These are phyloP conservation scores for Puccinia sorghi DNA, from an alignment of 1,284 basidiomycete genomes.

Conservation along the genomic window DNA sequence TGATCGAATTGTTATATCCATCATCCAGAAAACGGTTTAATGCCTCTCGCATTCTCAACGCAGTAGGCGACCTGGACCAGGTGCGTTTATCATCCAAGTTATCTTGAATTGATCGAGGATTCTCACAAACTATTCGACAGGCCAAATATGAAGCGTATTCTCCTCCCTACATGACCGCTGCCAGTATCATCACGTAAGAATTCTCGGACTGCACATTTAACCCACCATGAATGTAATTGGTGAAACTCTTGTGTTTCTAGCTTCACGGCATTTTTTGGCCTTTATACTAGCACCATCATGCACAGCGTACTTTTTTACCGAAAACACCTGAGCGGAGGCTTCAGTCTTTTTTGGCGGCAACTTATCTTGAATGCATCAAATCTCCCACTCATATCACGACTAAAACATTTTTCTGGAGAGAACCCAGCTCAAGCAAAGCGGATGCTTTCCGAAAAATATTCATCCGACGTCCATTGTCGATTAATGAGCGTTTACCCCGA, in stretches of 20 bases:
- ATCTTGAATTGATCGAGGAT: background rate
- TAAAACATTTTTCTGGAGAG: constrained; percentile 53
- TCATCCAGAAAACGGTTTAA: constrained; percentile 35
- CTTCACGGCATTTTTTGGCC: constrained; percentile 58
- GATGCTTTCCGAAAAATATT: constrained; percentile 47
- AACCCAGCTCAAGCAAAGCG: constrained; percentile 39
- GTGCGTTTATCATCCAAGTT: background rate
- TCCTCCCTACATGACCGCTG: constrained; percentile 52
- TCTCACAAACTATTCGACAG: constrained; percentile 12
- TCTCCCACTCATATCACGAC: background rate
- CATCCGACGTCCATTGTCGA: constrained; percentile 57
- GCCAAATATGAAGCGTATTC: constrained; percentile 53
- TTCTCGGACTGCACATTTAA: constrained; percentile 53
- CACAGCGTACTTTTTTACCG: constrained; percentile 61
- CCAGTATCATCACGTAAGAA: constrained; percentile 47
- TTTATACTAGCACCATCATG: constrained; percentile 59
- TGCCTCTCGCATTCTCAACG: constrained; percentile 22
- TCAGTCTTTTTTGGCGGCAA: constrained; percentile 52
- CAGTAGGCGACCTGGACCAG: constrained; percentile 32
- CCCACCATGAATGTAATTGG: constrained; percentile 31
- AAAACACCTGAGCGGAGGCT: constrained; percentile 59
- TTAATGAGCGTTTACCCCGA: constrained; percentile 57
- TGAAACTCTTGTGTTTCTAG: constrained; percentile 56
- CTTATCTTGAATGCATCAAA: background rate
- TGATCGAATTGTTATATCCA: background rate